Conservation (phyloP, 1,139 yeast species). For the Taphrina populina region DNA sequence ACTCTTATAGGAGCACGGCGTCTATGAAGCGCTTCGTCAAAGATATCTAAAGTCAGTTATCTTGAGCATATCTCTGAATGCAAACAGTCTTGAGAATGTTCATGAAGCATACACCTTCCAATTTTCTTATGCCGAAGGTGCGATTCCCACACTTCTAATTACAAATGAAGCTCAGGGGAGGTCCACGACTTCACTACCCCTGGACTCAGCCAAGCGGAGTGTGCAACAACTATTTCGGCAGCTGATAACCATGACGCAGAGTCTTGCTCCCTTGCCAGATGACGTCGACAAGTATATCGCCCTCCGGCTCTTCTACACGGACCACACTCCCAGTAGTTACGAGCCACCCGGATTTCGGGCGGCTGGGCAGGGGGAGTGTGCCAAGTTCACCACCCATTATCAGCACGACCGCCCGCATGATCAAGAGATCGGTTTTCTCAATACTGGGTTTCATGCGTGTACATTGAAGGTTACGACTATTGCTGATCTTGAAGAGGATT, state of each 20-base stretch:
- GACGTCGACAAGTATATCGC: conserved; percentile 48
- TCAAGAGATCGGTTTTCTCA: conserved; percentile 37
- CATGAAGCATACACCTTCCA: conserved; percentile 55
- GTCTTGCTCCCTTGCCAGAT: conserved; percentile 52
- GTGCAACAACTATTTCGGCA: conserved; percentile 53
- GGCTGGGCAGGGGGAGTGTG: conserved; percentile 45
- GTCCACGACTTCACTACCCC: conserved; percentile 6
- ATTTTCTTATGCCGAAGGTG: conserved; percentile 47
- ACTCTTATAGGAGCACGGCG: conserved; percentile 48
- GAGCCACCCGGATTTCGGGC: conserved; percentile 55
- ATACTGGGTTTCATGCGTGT: conserved; percentile 39
- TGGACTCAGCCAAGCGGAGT: conserved; percentile 47
- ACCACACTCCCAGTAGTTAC: conserved; percentile 50
- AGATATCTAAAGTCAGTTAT: conserved; percentile 52
- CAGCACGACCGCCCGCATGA: conserved; percentile 24
- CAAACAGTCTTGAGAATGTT: conserved; percentile 47
- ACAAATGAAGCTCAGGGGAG: conserved; percentile 2
- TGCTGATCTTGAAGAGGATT: conserved; percentile 4
- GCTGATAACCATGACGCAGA: conserved; percentile 56
- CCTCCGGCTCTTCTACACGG: conserved; percentile 54
- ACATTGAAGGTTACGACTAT: conserved; percentile 8
- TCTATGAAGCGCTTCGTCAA: conserved; percentile 49
- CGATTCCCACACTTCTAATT: conserved; percentile 39
- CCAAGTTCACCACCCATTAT: conserved; percentile 27
- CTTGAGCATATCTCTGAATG: conserved; percentile 51